Percentiles rank a stretch among this genome's conserved stretches.
These are phyloP conservation scores for Flaveria trinervia DNA, from an alignment of 129 eudicot genomes.

Conservation along the genomic window DNA sequence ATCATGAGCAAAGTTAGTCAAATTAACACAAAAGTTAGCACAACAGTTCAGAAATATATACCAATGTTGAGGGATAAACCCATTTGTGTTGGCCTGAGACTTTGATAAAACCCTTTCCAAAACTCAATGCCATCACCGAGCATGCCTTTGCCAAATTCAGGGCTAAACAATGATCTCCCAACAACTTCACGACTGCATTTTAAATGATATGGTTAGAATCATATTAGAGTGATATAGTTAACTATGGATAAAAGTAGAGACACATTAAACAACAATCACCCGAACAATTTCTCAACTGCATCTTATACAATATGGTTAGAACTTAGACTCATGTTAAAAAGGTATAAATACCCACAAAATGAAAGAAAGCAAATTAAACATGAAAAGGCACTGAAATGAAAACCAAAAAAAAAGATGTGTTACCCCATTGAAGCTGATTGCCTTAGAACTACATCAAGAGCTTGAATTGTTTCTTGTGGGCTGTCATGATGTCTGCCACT, in stretches of 20 bases:
- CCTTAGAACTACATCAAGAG: slow-evolving; percentile 74
- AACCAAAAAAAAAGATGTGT: neutral
- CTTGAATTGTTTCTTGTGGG: slow-evolving; percentile 81
- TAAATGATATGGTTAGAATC: neutral
- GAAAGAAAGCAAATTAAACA: neutral
- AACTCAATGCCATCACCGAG: slow-evolving; percentile 69
- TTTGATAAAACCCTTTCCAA: slow-evolving; percentile 87
- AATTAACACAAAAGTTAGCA: neutral
- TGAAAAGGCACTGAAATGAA: neutral
- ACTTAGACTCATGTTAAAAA: neutral
- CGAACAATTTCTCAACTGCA: no score
- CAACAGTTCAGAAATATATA: slow-evolving; percentile 16
- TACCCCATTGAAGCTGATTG: slow-evolving; percentile 49
- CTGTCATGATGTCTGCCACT: slow-evolving; percentile 48
- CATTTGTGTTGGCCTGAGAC: slow-evolving; percentile 91
- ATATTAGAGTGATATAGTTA: neutral
- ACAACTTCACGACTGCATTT: slow-evolving; percentile 51
- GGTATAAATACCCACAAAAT: neutral
- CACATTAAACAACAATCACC: no score
- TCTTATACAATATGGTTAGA: neutral
- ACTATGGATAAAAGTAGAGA: no score
- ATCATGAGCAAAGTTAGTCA: neutral
- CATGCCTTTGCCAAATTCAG: slow-evolving; percentile 48
- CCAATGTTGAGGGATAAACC: slow-evolving; percentile 83
- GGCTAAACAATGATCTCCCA: slow-evolving; percentile 70